A percentile compares a stretch with the other conserved stretches of the same genome.
Evolutionary conservation across 352 stramenopile genomes (phyloP).

Genomic region (Halophytophthora polymorphica): DNA sequence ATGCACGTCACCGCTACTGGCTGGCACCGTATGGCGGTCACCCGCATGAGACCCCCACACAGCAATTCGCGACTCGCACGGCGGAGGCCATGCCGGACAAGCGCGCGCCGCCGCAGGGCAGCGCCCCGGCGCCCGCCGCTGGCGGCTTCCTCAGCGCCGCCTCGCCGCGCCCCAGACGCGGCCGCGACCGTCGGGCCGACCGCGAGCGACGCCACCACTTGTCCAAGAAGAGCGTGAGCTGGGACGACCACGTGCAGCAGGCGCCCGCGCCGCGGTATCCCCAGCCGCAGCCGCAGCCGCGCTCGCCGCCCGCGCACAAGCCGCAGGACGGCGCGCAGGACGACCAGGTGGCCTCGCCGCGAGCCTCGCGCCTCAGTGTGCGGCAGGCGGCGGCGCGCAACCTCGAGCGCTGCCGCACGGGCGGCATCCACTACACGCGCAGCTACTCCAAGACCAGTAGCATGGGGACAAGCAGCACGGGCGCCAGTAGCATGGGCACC

Average conservation of each 20-base stretch:
- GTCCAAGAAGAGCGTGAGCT: conserved; percentile 12
- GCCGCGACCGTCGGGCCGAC: conserved; percentile 15
- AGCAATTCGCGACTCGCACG: no score
- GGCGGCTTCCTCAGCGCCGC: no score
- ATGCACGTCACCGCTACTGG: not conserved
- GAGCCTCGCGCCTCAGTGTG: not conserved
- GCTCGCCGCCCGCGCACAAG: conserved; percentile 10
- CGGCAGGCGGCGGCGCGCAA: not conserved
- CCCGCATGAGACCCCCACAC: no score
- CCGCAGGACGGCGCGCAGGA: conserved; percentile 4
- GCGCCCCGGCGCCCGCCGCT: no score
- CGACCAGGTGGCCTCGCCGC: not conserved
- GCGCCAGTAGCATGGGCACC: conserved; percentile 8
- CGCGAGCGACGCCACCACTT: conserved; percentile 4
- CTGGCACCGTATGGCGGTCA: not conserved
- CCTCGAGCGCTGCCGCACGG: conserved; percentile 1
- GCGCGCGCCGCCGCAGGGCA: no score
- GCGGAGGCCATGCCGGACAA: no score
- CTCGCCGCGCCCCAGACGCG: conserved; percentile 7
- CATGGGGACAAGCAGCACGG: conserved; percentile 17
- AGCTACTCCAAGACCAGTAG: conserved; percentile 1
- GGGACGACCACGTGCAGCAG: conserved; percentile 12
- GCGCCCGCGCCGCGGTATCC: not conserved
- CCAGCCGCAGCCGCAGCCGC: conserved; percentile 5
- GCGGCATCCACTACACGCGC: not conserved